Percentiles rank a stretch among this genome's conserved stretches.
phyloP scores from a whole-genome alignment of 768 basidiomycete species.

The Calocybe gangraenosa region DNA sequence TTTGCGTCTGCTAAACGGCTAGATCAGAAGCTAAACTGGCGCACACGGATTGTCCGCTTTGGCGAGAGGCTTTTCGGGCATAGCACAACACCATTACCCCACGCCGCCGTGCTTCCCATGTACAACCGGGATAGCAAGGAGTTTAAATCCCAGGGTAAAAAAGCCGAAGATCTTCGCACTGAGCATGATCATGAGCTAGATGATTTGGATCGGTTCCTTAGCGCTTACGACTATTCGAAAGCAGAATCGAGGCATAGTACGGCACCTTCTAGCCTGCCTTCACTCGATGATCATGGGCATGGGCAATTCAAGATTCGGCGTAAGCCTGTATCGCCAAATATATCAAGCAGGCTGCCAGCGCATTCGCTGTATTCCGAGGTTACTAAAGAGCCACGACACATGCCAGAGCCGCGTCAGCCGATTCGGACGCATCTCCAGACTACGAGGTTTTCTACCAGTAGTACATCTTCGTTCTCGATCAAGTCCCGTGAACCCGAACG shows the following conservation, averaged over 20 bases:
- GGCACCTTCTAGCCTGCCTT: slow-evolving; percentile 40
- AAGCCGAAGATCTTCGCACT: slow-evolving; percentile 31
- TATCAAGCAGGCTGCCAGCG: slow-evolving; percentile 32
- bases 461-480: slow-evolving; percentile 32
- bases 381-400: slow-evolving; percentile 57
- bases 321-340: slow-evolving; percentile 14
- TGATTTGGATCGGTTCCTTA: slow-evolving; percentile 50
- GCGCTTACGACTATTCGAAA: slow-evolving; percentile 44
- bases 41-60: slow-evolving; percentile 49
- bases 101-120: slow-evolving; percentile 14
- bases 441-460: slow-evolving; percentile 44
- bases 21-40: slow-evolving; percentile 48
- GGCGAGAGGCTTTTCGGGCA: slow-evolving; percentile 58
- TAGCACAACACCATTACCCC: slow-evolving; percentile 11
- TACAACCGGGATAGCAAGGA: slow-evolving; percentile 33
- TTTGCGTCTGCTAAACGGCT: slow-evolving; percentile 62
- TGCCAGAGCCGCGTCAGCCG: slow-evolving; percentile 73
- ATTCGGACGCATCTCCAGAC: slow-evolving; percentile 40
- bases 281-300: slow-evolving; percentile 22
- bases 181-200: slow-evolving; percentile 46
- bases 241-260: slow-evolving; percentile 27
- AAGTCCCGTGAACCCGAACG: slow-evolving; percentile 12
- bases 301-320: slow-evolving; percentile 9
- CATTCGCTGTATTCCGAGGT: slow-evolving; percentile 64
- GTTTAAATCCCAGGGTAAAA: slow-evolving; percentile 38